These are phyloP conservation scores for Skeletonema tropicum DNA, from an alignment of 108 stramenopile species.

Conservation along the genomic window DNA sequence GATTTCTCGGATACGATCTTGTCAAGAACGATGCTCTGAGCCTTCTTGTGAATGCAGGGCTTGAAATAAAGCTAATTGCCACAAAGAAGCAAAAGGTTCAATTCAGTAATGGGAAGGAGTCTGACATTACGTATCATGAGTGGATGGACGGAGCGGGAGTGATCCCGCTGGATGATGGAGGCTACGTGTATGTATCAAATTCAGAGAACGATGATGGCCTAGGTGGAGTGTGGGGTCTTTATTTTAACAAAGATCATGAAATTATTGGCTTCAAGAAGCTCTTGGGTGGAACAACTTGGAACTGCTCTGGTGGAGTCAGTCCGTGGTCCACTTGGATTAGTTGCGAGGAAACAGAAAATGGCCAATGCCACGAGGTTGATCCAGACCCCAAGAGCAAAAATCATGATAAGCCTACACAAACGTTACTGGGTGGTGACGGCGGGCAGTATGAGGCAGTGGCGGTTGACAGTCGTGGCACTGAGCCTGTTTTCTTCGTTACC, in stretches of 20 bases:
- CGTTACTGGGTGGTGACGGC: conserved; percentile 14
- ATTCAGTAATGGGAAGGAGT: not conserved
- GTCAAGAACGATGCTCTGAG: not conserved
- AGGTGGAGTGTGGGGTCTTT: conserved; percentile 29
- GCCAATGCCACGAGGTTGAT: conserved; percentile 33
- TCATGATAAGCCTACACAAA: not conserved
- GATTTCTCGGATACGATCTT: not conserved
- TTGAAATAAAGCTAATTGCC: not conserved
- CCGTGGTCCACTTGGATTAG: conserved; percentile 40
- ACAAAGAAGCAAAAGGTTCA: not conserved
- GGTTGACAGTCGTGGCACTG: conserved; percentile 8
- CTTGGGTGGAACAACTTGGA: conserved; percentile 8
- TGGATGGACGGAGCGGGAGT: conserved; percentile 30
- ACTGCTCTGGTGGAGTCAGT: conserved; percentile 26
- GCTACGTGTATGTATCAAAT: conserved; percentile 43
- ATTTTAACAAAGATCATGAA: conserved; percentile 17
- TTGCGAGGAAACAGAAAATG: conserved; percentile 22
- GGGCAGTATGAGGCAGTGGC: conserved; percentile 27
- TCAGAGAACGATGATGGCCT: conserved; percentile 11
- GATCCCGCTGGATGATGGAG: conserved; percentile 20
- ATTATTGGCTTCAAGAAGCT: conserved; percentile 21
- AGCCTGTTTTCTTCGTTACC: conserved; percentile 15
- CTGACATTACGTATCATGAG: conserved; percentile 19
- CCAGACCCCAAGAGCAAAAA: conserved; percentile 5
- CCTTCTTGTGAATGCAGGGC: not conserved